Percentiles rank a stretch among this genome's conserved stretches.
Evolutionary conservation across 2,329 filamentous ascomycete species (phyloP).

Genomic region (Cladorrhinum sp.): DNA sequence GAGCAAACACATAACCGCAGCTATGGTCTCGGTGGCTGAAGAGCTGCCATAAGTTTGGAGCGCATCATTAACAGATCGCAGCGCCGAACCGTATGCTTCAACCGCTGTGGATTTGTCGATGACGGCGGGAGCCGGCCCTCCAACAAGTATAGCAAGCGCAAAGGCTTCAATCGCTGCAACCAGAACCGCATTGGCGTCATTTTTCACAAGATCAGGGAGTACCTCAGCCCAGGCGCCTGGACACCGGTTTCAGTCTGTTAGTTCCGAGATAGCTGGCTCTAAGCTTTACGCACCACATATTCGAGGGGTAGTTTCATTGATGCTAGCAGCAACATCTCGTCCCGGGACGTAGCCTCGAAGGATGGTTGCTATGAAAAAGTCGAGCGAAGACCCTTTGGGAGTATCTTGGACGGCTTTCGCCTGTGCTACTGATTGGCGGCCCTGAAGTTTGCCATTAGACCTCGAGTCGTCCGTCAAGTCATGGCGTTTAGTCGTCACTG

Average conservation of each 20-base stretch:
- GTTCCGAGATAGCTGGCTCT: background rate
- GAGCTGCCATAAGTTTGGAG: constrained; percentile 15
- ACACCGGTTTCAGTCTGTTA: constrained; percentile 30
- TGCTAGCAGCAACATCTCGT: background rate
- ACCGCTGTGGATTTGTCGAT: constrained; percentile 28
- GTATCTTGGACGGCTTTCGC: no score
- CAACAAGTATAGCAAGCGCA: constrained; percentile 30
- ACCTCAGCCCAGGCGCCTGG: constrained; percentile 40
- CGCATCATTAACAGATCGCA: constrained; percentile 29
- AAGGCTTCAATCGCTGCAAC: constrained; percentile 34
- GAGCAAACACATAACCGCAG: constrained; percentile 38
- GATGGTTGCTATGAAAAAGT: background rate
- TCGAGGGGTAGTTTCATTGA: background rate
- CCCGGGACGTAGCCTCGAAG: constrained; percentile 9
- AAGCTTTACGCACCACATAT: background rate
- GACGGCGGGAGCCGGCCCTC: constrained; percentile 18
- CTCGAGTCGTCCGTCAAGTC: constrained; percentile 2
- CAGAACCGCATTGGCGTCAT: constrained; percentile 26
- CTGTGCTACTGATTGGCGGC: no score
- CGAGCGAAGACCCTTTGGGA: background rate
- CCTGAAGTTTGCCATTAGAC: no score
- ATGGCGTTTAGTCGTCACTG: background rate
- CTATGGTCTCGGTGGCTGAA: constrained; percentile 29
- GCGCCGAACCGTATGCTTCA: constrained; percentile 31
- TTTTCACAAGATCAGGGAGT: constrained; percentile 32